These are phyloP conservation scores for Thielaviopsis cerberus DNA, from an alignment of 2,329 filamentous ascomycete genomes.

Conservation along the genomic window DNA sequence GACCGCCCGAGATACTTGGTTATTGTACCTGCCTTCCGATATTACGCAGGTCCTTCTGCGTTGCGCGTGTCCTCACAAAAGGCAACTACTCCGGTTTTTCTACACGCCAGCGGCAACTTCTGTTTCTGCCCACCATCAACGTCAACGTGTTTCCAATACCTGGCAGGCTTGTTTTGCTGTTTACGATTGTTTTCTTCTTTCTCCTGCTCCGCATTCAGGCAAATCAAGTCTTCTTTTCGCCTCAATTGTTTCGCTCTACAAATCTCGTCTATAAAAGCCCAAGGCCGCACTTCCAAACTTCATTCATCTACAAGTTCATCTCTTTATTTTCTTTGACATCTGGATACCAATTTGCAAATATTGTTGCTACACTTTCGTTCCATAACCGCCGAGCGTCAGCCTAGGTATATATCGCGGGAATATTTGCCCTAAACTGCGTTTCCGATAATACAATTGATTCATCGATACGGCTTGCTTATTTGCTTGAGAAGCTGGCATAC, in stretches of 20 bases:
- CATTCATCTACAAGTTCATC: background rate
- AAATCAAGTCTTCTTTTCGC: background rate
- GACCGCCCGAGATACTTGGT: background rate
- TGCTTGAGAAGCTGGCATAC: background rate
- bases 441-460: background rate
- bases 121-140: background rate
- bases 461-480: background rate
- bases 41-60: background rate
- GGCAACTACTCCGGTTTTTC: background rate
- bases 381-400: background rate
- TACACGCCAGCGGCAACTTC: background rate
- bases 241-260: background rate
- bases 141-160: background rate
- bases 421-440: background rate
- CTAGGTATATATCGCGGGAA: background rate
- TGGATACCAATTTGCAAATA: background rate
- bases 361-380: background rate
- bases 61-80: background rate
- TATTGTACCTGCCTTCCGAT: background rate
- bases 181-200: background rate
- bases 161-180: background rate
- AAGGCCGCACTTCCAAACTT: no score
- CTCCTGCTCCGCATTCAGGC: background rate
- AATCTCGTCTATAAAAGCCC: no score
- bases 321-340: background rate